Base-by-base conservation (phyloP, 345 rosid species). In the Linum tenue region DNA sequence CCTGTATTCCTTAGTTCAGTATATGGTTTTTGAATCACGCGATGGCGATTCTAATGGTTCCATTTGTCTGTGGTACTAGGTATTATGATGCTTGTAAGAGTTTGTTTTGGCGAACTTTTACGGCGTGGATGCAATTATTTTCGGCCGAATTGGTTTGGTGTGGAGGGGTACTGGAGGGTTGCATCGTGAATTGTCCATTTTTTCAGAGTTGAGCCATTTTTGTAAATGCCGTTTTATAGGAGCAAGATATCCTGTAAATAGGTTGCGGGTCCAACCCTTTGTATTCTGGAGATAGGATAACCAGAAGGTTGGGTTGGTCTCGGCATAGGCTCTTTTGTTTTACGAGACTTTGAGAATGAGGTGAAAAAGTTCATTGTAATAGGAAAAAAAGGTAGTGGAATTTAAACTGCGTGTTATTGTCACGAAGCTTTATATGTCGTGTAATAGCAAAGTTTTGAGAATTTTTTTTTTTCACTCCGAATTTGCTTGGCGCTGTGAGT, bases 41-140 rank as follows among this genome's bases (percentile, higher is more conserved):
- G 16, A 2, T 37, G 59, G 39, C 57, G 2, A 50, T 11, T 59
- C 79, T 77, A 39, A 72, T 62, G 16, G 3, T 44, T 48, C 39
- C 22, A 10, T n/a, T 3, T 56, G 5, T 67, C 35, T 67, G 58
- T 51, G 65, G 38, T 15, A 50, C 15, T 78, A 77, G 83, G 78
- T 75, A 55, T 48, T 17, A 35, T 62, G 67, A 63, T 60, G 68
- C 62, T 53, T 41, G 38, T 68, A 40, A 16, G 70, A 59, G 37
- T 31, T 43, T 53, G 64, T 64, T 37, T 43, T 73, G 76, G 62
- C 67, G 73, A 62, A 22, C 31, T 22, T 63, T 70, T 79, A 10
- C 14, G 9, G 53, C 14, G 11, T 2, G 53, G 53, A 15, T 48
- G 12, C 14, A 9, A 48, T 48, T 48, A 14, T 48, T 48, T 48